Conservation (phyloP, 495 filamentous ascomycete species). For the Penicillium fimorum region DNA sequence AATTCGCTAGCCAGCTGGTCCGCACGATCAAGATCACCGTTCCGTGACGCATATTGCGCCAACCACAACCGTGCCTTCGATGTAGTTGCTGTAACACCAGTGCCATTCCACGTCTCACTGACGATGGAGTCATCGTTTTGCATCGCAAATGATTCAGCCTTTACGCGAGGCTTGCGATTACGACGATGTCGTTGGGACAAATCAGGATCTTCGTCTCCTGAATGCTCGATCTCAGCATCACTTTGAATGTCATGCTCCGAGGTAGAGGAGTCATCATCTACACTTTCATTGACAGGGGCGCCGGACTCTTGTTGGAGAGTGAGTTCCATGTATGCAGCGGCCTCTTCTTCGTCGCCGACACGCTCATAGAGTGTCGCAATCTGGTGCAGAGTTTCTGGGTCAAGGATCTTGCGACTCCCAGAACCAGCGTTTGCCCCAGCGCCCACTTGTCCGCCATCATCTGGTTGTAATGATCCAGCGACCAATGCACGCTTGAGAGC, state of each 20-base stretch:
- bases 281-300: slow-evolving; percentile 41
- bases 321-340: slow-evolving; percentile 90
- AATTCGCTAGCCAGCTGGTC: slow-evolving; percentile 83
- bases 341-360: slow-evolving; percentile 70
- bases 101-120: slow-evolving; percentile 51
- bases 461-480: slow-evolving; percentile 77
- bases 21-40: slow-evolving; percentile 69
- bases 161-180: slow-evolving; percentile 24
- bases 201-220: slow-evolving; percentile 37
- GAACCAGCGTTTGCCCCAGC: slow-evolving; percentile 25
- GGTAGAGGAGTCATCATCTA: slow-evolving; percentile 32
- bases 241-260: slow-evolving; percentile 24
- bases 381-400: slow-evolving; percentile 85
- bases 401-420: slow-evolving; percentile 58
- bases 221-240: slow-evolving; percentile 42
- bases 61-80: slow-evolving; percentile 94
- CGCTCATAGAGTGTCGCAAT: slow-evolving; percentile 88
- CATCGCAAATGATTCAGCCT: slow-evolving; percentile 39
- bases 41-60: slow-evolving; percentile 72
- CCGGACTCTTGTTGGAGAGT: slow-evolving; percentile 78
- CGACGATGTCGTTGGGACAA: slow-evolving; percentile 14
- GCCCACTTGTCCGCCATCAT: slow-evolving; percentile 30
- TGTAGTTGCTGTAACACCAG: slow-evolving; percentile 81
- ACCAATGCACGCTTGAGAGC: slow-evolving; percentile 88
- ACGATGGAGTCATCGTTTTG: slow-evolving; percentile 50